phyloP scores from a whole-genome alignment of 495 filamentous ascomycete species.

The Aspergillus asperescens region DNA sequence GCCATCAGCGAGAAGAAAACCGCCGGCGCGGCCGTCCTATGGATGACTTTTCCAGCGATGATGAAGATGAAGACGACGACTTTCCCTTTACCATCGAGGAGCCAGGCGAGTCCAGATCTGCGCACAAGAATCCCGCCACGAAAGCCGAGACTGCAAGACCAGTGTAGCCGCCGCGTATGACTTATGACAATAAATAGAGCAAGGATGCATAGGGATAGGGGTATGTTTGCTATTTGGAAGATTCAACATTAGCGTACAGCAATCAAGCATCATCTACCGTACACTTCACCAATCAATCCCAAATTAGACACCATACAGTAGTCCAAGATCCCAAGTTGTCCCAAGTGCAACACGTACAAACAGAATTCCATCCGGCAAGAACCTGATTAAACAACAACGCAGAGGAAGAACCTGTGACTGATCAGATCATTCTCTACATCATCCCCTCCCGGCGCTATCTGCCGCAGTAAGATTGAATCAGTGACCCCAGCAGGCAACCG shows the following conservation, averaged over 20 bases:
- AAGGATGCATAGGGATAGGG: neutral
- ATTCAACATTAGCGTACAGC: neutral
- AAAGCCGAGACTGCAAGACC: neutral
- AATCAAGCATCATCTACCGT: neutral
- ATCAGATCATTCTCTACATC: too few relatives aligned
- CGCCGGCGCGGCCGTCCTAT: conserved; percentile 29
- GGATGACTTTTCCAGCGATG: conserved; percentile 38
- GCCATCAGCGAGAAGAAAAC: conserved; percentile 28
- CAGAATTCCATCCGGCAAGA: too few relatives aligned
- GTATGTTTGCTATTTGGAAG: neutral
- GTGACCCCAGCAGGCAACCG: too few relatives aligned
- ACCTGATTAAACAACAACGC: too few relatives aligned
- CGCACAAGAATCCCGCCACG: neutral
- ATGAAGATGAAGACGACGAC: conserved; percentile 32
- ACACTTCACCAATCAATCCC: neutral
- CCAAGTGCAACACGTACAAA: too few relatives aligned
- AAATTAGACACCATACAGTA: too few relatives aligned
- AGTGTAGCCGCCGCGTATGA: conserved; percentile 1
- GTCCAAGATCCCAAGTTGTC: too few relatives aligned
- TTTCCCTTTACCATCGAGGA: conserved; percentile 30
- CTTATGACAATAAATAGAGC: neutral
- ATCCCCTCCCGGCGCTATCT: too few relatives aligned
- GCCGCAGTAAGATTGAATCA: too few relatives aligned
- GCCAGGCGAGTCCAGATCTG: conserved; percentile 17
- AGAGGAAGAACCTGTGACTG: too few relatives aligned